Conservation (phyloP, 352 stramenopile species). For the Phytopythium sindhum region DNA sequence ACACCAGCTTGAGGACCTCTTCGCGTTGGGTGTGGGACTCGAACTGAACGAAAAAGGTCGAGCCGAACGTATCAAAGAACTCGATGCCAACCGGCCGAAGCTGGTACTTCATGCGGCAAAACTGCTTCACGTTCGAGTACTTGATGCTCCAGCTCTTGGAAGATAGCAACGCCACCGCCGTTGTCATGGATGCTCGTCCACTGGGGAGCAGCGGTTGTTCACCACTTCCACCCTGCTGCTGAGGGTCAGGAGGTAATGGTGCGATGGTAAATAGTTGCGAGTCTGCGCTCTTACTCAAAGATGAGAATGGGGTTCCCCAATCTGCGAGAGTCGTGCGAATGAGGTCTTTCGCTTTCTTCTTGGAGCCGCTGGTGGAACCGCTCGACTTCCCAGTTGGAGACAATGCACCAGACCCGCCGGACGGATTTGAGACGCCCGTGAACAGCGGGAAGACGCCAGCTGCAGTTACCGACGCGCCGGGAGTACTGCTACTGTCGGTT, state of each 20-base stretch:
- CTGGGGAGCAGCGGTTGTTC: neutral
- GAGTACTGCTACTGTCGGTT: constrained; percentile 1
- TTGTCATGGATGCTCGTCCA: neutral
- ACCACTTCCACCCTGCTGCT: neutral
- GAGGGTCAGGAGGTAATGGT: constrained; percentile 12
- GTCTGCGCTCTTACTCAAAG: constrained; percentile 21
- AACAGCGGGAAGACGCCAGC: constrained; percentile 4
- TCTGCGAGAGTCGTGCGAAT: constrained; percentile 53
- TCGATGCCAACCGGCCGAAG: constrained; percentile 73
- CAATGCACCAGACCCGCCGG: constrained; percentile 7
- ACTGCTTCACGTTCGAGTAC: constrained; percentile 65
- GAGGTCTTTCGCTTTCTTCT: constrained; percentile 50
- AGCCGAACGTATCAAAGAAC: constrained; percentile 65
- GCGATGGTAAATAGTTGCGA: constrained; percentile 48
- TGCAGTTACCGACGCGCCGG: neutral
- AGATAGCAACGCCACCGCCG: neutral
- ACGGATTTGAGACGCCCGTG: constrained; percentile 1
- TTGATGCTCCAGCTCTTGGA: constrained; percentile 59
- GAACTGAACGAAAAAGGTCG: constrained; percentile 71
- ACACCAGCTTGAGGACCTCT: constrained; percentile 65
- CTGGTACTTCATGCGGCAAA: constrained; percentile 79
- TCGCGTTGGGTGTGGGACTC: constrained; percentile 51
- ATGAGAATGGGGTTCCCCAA: constrained; percentile 39
- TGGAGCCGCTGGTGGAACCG: constrained; percentile 12
- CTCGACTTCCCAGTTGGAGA: constrained; percentile 10